Conservation (phyloP, 768 basidiomycete species). For the Pleurotus citrinopileatus region DNA sequence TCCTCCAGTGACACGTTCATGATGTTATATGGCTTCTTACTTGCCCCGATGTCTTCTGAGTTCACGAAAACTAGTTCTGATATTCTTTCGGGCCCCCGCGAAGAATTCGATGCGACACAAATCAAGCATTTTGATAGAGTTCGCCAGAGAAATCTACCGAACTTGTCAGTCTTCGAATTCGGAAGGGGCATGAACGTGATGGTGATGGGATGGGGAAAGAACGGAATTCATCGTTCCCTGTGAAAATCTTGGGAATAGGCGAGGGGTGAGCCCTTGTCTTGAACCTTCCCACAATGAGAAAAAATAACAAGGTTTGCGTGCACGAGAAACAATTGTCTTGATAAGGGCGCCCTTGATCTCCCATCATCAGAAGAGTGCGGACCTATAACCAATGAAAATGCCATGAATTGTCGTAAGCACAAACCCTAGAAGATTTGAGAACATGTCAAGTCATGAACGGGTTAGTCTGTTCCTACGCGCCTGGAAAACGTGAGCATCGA, state of each 20-base stretch:
- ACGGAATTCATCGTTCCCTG: not conserved
- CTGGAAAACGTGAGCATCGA: no score
- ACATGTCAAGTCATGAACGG: not conserved
- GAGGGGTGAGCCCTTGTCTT: not conserved
- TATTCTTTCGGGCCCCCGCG: not conserved
- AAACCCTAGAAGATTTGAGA: no score
- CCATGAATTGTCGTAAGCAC: no score
- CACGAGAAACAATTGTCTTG: not conserved
- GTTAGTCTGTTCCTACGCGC: not conserved
- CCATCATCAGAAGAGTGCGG: not conserved
- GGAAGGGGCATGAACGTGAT: no score
- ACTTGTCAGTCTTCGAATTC: no score
- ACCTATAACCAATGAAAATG: not conserved
- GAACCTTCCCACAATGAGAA: not conserved
- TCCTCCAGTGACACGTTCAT: not conserved
- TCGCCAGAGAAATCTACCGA: not conserved
- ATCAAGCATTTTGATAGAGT: not conserved
- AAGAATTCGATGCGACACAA: not conserved
- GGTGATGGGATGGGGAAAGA: not conserved
- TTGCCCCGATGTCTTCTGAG: no score
- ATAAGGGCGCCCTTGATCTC: conserved; percentile 1
- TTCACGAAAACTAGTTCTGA: not conserved
- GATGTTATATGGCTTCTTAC: not conserved
- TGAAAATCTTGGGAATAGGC: not conserved
- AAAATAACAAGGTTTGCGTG: conserved; percentile 1